These are phyloP conservation scores for Beauveria bassiana DNA, from an alignment of 2,329 filamentous ascomycete species.

Conservation along the genomic window DNA sequence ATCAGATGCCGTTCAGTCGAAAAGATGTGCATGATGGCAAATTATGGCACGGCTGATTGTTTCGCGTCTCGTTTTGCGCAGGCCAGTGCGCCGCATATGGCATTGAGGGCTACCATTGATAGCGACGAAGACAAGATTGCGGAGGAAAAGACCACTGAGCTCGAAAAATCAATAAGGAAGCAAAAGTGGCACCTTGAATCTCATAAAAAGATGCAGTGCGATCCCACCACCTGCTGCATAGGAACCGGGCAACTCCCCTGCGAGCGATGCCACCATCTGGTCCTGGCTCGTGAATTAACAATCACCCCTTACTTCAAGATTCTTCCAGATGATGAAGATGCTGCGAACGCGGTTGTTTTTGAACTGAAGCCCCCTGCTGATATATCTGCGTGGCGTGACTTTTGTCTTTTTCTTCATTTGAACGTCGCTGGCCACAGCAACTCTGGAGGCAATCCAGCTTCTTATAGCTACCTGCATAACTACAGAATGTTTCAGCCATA, in stretches of 20 bases:
- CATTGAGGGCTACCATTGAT: neutral
- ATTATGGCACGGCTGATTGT: neutral
- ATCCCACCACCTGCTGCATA: neutral
- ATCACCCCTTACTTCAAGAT: neutral
- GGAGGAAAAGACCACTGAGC: neutral
- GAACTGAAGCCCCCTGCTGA: neutral
- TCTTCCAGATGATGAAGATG: neutral
- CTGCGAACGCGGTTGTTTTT: neutral
- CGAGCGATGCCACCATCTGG: neutral
- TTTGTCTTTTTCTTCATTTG: neutral
- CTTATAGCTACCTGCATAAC: neutral
- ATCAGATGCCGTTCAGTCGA: slow-evolving; percentile 17
- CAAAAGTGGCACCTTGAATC: neutral
- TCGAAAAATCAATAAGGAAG: rapidly evolving
- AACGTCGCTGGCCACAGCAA: neutral
- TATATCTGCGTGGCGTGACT: neutral
- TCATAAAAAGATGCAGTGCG: neutral
- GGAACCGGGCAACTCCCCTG: neutral
- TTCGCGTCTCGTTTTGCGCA: neutral
- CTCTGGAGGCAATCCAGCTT: too few relatives aligned
- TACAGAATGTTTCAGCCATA: rapidly evolving
- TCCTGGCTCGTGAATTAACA: neutral
- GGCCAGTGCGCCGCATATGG: neutral
- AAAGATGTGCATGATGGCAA: neutral
- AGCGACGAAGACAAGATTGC: neutral